Evolutionary conservation across 2,329 filamentous ascomycete species (phyloP).

Genomic region (Trichoderma polysporum): DNA sequence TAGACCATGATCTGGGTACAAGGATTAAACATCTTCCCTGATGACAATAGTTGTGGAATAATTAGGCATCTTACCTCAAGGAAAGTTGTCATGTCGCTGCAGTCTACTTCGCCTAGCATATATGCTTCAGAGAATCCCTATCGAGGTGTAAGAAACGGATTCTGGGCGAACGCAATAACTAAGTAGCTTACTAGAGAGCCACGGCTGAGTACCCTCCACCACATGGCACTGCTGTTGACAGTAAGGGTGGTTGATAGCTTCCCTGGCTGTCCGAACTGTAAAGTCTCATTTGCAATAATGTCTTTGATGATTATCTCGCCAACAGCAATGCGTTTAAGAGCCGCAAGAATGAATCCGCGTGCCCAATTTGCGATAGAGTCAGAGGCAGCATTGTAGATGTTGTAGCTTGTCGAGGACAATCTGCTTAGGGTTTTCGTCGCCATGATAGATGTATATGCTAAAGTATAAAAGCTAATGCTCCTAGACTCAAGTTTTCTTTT

Average conservation of each 20-base stretch:
- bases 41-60: not conserved
- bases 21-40: not conserved
- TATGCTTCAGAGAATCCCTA: constrained; percentile 12
- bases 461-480: no score
- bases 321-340: constrained; percentile 1
- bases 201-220: constrained; percentile 1
- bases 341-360: not conserved
- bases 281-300: not conserved
- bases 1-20: constrained; percentile 62
- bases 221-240: not conserved
- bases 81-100: constrained; percentile 64
- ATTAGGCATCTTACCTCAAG: constrained; percentile 55
- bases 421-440: not conserved
- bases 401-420: not conserved
- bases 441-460: not conserved
- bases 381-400: not conserved
- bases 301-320: constrained; percentile 1
- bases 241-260: not conserved
- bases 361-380: not conserved
- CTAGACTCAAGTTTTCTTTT: not conserved
- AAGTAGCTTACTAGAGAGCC: constrained; percentile 1
- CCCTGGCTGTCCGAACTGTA: not conserved
- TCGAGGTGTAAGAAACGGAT: not conserved
- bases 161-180: not conserved
- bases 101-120: constrained; percentile 37